Percentiles rank a stretch among this genome's conserved stretches.
These are phyloP conservation scores for Entoloma clypeatum DNA, from an alignment of 1,284 basidiomycete species.

Conservation along the genomic window DNA sequence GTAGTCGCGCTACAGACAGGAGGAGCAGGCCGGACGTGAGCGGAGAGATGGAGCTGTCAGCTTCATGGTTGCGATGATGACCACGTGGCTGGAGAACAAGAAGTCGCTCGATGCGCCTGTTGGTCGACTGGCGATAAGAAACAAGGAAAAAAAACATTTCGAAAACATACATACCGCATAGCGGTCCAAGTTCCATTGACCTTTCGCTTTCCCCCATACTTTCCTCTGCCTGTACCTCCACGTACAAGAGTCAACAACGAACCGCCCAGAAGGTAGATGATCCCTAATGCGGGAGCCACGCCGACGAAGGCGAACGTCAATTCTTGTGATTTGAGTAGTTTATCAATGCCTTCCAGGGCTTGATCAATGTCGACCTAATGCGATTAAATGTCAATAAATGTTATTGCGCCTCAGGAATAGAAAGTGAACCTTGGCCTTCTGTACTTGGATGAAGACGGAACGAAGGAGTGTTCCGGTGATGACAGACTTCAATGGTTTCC, in stretches of 20 bases:
- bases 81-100: conserved; percentile 47
- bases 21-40: conserved; percentile 71
- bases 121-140: conserved; percentile 1
- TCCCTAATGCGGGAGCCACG: conserved; percentile 83
- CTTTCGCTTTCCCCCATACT: conserved; percentile 49
- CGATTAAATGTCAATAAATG: conserved; percentile 5
- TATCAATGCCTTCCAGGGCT: conserved; percentile 84
- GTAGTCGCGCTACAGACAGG: conserved; percentile 66
- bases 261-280: conserved; percentile 67
- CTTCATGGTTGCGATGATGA: conserved; percentile 3
- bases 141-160: not conserved
- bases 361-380: conserved; percentile 86
- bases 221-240: conserved; percentile 43
- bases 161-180: conserved; percentile 55
- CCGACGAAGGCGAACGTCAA: conserved; percentile 97
- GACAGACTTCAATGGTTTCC: conserved; percentile 78
- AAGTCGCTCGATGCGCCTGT: conserved; percentile 71
- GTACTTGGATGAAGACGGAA: conserved; percentile 88
- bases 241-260: conserved; percentile 35
- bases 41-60: conserved; percentile 37
- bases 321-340: conserved; percentile 91
- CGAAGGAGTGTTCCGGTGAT: conserved; percentile 81
- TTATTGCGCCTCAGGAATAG: not conserved
- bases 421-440: conserved; percentile 87
- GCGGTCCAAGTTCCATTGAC: conserved; percentile 55